Base-by-base conservation (phyloP, 169 alveolate genomes). In the Cardiosporidium cionae region DNA sequence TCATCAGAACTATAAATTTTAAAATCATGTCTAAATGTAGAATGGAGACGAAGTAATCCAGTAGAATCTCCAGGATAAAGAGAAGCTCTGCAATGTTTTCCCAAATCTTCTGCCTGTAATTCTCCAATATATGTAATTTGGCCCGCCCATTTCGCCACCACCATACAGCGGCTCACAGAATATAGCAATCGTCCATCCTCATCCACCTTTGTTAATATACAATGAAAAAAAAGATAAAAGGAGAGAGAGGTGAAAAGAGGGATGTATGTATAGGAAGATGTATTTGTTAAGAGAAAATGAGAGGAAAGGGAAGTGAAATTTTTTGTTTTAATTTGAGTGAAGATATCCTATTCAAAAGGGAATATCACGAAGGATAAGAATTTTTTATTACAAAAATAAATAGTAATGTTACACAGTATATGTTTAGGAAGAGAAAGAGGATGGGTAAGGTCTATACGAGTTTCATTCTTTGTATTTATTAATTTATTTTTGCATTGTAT, bases 101-200 rank as follows among this genome's bases (percentile, higher is more conserved):
- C 98, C 58, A 94, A 82, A 70, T 89, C 87, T 74, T 91, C 94
- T 0, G 98, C 95, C 84, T 93, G 97, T 22, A 90, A 87, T 74
- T 93, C 73, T n/a, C 98, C 98, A 23, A 94, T 89, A 27, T 91
- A 91, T 0, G 99, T 97, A 70, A 97, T 84, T 72, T 94, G 98
- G 6, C 99, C 99, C n/a, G 99, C 99, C 98, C 99, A 97, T 78
- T 97, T 97, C 16, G 98, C 95, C 16, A 97, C 96, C n/a, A 96
- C 84, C 70, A 94, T 81, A 2, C 94, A 93, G 71, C 77, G 75
- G 66, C 32, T 34, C 35, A 76, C 68, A 27, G 70, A 36, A 7
- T 32, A 44, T 32, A 44, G 27, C 33, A 72, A 22, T 35, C 79
- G 66, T 27, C 32, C 35, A 0, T 3, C 16, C 9, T 35, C 23